Conservation (phyloP, 805 yeast species). For the Kluyveromyces dobzhanskii region DNA sequence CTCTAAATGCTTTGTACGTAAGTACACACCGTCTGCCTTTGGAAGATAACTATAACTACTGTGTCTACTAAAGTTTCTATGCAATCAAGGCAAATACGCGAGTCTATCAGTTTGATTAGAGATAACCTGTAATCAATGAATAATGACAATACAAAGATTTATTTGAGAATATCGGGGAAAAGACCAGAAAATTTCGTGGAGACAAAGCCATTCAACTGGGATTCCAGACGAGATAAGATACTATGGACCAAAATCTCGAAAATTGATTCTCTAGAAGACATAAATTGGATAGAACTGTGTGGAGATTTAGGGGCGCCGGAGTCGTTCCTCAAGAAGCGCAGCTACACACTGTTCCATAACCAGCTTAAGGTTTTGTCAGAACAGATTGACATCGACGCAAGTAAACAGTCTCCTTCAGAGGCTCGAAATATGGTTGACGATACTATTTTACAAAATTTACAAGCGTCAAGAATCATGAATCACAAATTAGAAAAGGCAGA, state of each 20-base stretch:
- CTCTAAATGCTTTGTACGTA: too few relatives aligned
- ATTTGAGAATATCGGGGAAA: conserved; percentile 36
- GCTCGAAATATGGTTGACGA: conserved; percentile 3
- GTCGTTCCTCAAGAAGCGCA: conserved; percentile 22
- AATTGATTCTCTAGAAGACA: conserved; percentile 14
- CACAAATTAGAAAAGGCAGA: conserved; percentile 8
- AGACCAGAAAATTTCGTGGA: conserved; percentile 34
- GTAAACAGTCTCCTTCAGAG: not conserved
- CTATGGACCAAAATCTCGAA: conserved; percentile 26
- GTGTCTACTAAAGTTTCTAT: too few relatives aligned
- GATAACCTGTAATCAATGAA: conserved; percentile 13
- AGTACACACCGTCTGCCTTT: too few relatives aligned
- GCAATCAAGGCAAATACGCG: too few relatives aligned
- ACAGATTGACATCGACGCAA: conserved; percentile 12
- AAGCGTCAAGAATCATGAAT: conserved; percentile 20
- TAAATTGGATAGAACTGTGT: conserved; percentile 29
- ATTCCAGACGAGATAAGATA: conserved; percentile 24
- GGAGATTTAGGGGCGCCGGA: conserved; percentile 30
- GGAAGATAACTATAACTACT: too few relatives aligned
- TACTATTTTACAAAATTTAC: conserved; percentile 15
- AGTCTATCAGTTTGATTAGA: too few relatives aligned
- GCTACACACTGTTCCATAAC: conserved; percentile 21
- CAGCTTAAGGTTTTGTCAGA: conserved; percentile 21
- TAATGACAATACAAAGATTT: conserved; percentile 30
- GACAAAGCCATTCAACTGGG: conserved; percentile 31